These are phyloP conservation scores for Artemisia annua DNA, from an alignment of 129 eudicot genomes.

Conservation along the genomic window DNA sequence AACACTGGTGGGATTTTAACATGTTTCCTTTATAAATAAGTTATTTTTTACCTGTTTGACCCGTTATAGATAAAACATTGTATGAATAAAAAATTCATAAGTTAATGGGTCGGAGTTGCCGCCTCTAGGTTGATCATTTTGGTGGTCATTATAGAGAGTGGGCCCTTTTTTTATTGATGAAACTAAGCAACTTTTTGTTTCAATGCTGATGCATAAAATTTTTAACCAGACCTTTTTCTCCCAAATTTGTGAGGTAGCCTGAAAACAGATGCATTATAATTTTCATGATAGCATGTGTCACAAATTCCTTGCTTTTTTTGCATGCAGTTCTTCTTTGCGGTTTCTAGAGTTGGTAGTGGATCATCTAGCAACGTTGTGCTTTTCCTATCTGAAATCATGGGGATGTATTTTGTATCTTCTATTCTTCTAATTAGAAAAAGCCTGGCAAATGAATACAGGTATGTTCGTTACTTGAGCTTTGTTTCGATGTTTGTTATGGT, in stretches of 20 bases:
- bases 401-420: constrained; percentile 95
- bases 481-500: constrained; percentile 1
- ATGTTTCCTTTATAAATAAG: too few species aligned
- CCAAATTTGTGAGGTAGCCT: too few species aligned
- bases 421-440: constrained; percentile 92
- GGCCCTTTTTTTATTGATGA: not conserved
- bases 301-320: not conserved
- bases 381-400: constrained; percentile 97
- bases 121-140: too few species aligned
- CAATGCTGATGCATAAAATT: not conserved
- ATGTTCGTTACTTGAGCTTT: constrained; percentile 13
- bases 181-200: constrained; percentile 2
- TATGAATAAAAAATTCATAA: not conserved
- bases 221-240: too few species aligned
- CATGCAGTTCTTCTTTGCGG: constrained; percentile 96
- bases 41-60: too few species aligned
- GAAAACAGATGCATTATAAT: not conserved
- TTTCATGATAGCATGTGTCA: not conserved
- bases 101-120: not conserved
- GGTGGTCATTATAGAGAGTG: not conserved
- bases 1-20: too few species aligned
- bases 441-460: constrained; percentile 95
- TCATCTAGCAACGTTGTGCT: constrained; percentile 97
- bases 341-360: constrained; percentile 98
- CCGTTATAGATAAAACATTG: not conserved